Evolutionary conservation across 257 asterid species (phyloP).

Genomic region (Solanum medicagineum): DNA sequence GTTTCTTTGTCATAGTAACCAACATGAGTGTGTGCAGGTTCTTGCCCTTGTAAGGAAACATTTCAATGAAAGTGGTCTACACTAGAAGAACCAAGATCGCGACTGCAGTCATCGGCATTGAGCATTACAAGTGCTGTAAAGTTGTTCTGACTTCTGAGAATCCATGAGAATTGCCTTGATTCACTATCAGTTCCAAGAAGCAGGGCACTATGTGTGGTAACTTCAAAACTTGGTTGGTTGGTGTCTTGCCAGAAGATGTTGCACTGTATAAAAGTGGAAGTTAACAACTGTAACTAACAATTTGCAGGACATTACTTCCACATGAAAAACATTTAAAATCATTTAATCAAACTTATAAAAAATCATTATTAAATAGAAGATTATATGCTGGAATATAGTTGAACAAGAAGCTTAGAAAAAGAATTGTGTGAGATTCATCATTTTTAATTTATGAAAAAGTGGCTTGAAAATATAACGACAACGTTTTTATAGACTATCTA

Average conservation of each 20-base stretch:
- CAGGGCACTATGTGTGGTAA: constrained; percentile 63
- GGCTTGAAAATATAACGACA: not conserved
- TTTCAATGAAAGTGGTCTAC: constrained; percentile 35
- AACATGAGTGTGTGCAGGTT: constrained; percentile 86
- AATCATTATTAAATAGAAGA: not conserved
- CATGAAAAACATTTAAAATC: not conserved
- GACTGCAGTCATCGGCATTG: constrained; percentile 41
- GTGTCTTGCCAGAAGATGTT: constrained; percentile 39
- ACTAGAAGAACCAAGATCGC: constrained; percentile 69
- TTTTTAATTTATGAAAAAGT: not conserved
- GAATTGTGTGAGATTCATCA: not conserved
- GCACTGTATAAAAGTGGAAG: constrained; percentile 12
- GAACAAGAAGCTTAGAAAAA: not conserved
- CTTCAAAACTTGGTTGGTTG: constrained; percentile 70
- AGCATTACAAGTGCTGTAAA: constrained; percentile 57
- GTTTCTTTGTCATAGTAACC: constrained; percentile 52
- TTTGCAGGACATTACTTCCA: not conserved
- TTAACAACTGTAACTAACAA: not conserved
- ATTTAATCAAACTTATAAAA: not conserved
- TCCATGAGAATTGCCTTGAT: constrained; percentile 41
- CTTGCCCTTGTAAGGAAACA: constrained; percentile 56
- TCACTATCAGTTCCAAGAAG: constrained; percentile 53
- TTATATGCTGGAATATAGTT: not conserved
- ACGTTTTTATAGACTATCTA: not conserved
- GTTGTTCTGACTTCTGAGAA: constrained; percentile 51